Base-by-base conservation (phyloP, 768 basidiomycete species). In the Guyanaporus albipodus region DNA sequence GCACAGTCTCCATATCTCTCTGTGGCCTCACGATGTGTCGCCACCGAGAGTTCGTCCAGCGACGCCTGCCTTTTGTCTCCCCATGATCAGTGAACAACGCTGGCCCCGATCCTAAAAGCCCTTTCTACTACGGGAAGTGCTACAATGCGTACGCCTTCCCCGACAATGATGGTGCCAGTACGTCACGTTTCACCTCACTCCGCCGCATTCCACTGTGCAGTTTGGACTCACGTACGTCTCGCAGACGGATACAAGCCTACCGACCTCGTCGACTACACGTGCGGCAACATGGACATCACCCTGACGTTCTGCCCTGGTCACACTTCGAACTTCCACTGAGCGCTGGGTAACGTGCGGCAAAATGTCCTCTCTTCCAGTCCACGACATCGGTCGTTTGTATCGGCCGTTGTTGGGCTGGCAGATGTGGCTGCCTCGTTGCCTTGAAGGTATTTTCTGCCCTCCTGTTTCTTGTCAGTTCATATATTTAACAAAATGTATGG, bases 81-180 rank as follows among this genome's bases (percentile, higher is more conserved):
- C n/a, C n/a, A n/a, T n/a, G n/a, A n/a, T n/a, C n/a, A n/a, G 18
- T 9, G 22, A 52, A 53, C 45, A 58, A 62, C 10, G 65, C 49
- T 0, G 65, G 65, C 8, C 62, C 63, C 12, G 63, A 65, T 23
- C 63, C 63, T 5, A 38, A 67, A 50, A 67, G 63, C 18, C 1
- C 50, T 19, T 64, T 64, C 60, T 67, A 62, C 46, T 54, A 67
- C 18, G 3, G 23, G 22, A 51, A 49, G 4, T 67, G 63, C 46
- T 49, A 40, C 49, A 64, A 67, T 17, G 63, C 65, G 24, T 67
- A 67, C 10, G 63, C 63, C 19, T 64, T 64, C 58, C 63, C 63
- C 19, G 65, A 65, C 49, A 65, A 64, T 28, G 65, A 67, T 15
- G 65, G 65, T 17, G 29, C 63, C 4, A 0, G 63, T 67, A 40